Evolutionary conservation across 2,329 filamentous ascomycete genomes (phyloP).

Genomic region (Paecilomyces dactylethromorphus): DNA sequence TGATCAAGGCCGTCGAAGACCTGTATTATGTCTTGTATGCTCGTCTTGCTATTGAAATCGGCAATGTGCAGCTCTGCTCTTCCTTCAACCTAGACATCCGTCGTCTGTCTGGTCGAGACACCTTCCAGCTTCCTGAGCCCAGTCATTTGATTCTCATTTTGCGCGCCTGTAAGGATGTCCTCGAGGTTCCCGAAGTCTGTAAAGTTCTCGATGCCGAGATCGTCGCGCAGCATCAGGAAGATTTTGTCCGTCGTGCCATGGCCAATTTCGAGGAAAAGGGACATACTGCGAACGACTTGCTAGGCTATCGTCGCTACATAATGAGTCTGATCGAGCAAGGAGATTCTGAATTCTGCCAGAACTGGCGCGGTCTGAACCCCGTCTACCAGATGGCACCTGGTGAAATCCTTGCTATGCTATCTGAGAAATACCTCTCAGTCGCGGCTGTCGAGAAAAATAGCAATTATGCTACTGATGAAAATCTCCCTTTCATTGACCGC

Average conservation of each 20-base stretch:
- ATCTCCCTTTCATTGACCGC: slow-evolving; percentile 20
- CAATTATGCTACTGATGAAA: slow-evolving; percentile 6
- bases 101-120: slow-evolving; percentile 9
- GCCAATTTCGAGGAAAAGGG: slow-evolving; percentile 8
- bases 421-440: slow-evolving; percentile 30
- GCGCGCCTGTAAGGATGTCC: slow-evolving; percentile 22
- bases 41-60: slow-evolving; percentile 30
- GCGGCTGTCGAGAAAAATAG: slow-evolving; percentile 9
- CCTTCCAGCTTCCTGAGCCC: slow-evolving; percentile 24
- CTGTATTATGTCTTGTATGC: slow-evolving; percentile 32
- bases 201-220: slow-evolving; percentile 17
- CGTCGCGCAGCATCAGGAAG: slow-evolving; percentile 21
- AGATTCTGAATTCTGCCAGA: slow-evolving; percentile 15
- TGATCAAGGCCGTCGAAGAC: slow-evolving; percentile 29
- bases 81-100: slow-evolving; percentile 19
- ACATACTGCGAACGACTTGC: slow-evolving; percentile 14
- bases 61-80: slow-evolving; percentile 27
- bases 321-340: slow-evolving; percentile 15
- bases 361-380: slow-evolving; percentile 24
- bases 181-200: slow-evolving; percentile 23
- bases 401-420: slow-evolving; percentile 23
- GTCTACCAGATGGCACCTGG: slow-evolving; percentile 22
- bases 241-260: slow-evolving; percentile 18
- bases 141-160: slow-evolving; percentile 28
- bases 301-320: slow-evolving; percentile 23